These are phyloP conservation scores for Monosporascus sp. DNA, from an alignment of 2,329 filamentous ascomycete genomes.

Conservation along the genomic window DNA sequence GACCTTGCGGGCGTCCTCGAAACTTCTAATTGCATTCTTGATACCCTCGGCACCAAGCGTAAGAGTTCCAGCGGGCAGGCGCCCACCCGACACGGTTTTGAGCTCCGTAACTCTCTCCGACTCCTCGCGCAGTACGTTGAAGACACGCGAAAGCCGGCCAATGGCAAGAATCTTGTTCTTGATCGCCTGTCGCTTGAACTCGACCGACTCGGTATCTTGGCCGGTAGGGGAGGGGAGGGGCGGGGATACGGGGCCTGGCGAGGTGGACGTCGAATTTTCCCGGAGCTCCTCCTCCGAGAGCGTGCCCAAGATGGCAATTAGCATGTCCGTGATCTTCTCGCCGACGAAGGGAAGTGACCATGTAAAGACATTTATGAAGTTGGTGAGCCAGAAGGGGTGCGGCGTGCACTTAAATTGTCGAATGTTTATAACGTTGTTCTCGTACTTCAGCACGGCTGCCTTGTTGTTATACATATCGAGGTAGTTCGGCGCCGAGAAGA, in stretches of 20 bases:
- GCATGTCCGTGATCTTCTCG: constrained; percentile 99
- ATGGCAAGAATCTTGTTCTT: constrained; percentile 99
- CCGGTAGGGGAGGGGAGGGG: constrained; percentile 35
- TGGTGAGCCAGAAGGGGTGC: constrained; percentile 98
- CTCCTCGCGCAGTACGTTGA: constrained; percentile 96
- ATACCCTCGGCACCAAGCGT: constrained; percentile 98
- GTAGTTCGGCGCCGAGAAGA: constrained; percentile 98
- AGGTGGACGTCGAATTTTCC: constrained; percentile 66
- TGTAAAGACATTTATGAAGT: constrained; percentile 99
- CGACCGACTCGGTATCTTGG: constrained; percentile 74
- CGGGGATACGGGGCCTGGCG: too few species aligned
- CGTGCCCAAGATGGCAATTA: constrained; percentile 97
- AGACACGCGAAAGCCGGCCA: constrained; percentile 90
- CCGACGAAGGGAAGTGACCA: constrained; percentile 98
- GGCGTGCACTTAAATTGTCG: constrained; percentile 99
- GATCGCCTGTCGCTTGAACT: constrained; percentile 93
- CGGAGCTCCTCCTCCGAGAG: constrained; percentile 99
- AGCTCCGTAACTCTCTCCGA: constrained; percentile 95
- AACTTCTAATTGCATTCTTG: constrained; percentile 95
- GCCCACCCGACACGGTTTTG: constrained; percentile 91
- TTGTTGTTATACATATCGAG: constrained; percentile 99
- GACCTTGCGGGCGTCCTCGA: constrained; percentile 95
- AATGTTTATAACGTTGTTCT: constrained; percentile 99
- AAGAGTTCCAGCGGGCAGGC: constrained; percentile 87
- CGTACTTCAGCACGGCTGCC: constrained; percentile 96